phyloP scores from a whole-genome alignment of 345 rosid species.

The Pugionium cornutum region DNA sequence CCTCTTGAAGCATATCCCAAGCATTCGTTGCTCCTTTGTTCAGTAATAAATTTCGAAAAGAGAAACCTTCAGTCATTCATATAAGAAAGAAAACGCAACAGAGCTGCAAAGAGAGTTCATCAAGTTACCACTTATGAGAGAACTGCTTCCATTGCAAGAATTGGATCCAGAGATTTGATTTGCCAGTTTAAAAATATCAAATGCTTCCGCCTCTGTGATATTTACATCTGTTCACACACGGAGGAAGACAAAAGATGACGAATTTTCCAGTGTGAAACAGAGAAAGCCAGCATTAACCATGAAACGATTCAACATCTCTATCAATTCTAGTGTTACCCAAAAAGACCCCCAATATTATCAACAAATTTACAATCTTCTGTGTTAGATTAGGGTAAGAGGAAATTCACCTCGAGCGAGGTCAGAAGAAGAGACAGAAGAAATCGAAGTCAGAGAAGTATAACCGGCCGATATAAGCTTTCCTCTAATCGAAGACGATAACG shows the following conservation, averaged over 20 bases:
- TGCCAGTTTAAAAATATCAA: constrained; percentile 53
- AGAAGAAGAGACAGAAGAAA: constrained; percentile 56
- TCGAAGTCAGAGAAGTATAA: constrained; percentile 58
- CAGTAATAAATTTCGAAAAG: background rate
- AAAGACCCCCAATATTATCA: background rate
- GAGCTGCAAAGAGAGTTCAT: constrained; percentile 7
- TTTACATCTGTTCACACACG: constrained; percentile 46
- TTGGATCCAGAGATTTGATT: constrained; percentile 33
- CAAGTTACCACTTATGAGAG: constrained; percentile 51
- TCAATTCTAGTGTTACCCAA: background rate
- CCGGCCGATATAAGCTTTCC: constrained; percentile 72
- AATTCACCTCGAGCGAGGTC: constrained; percentile 62
- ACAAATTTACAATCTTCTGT: background rate
- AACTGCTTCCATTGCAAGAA: constrained; percentile 33
- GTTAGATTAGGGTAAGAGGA: background rate
- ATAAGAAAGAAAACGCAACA: constrained; percentile 9
- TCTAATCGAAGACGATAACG: constrained; percentile 65
- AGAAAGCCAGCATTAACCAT: background rate
- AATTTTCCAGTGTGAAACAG: background rate
- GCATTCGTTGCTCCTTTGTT: constrained; percentile 75
- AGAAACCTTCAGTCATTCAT: constrained; percentile 15
- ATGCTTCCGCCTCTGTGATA: constrained; percentile 62
- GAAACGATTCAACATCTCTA: constrained; percentile 7
- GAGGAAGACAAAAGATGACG: background rate
- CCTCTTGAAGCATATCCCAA: constrained; percentile 90